Base-by-base conservation (phyloP, 345 rosid genomes). In the Corchorus olitorius region DNA sequence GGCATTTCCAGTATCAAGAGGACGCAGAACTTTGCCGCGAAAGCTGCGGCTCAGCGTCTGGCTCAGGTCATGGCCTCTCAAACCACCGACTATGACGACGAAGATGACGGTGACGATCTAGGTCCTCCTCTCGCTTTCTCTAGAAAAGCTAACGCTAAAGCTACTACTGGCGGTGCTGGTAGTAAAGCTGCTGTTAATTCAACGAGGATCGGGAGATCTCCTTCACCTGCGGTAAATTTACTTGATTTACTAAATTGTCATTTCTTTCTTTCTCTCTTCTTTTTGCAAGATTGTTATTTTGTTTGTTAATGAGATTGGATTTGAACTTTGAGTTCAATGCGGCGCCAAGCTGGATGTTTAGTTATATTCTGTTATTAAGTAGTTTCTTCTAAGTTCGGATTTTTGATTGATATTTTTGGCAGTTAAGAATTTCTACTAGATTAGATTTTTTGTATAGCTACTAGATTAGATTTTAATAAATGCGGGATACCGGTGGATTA, bases 11-110 rank as follows among this genome's bases (percentile, higher is more conserved):
- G 83, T 61, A 87, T 94, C 84, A 97, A 92, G 86, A 83, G 97
- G 69, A 90, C 88, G 6, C 99, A 97, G 77, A 97, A 94, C 86
- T 87, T 93, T 66, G 97, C 98, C 14, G 98, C 99, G 17, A 97
- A 89, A 83, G 98, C 98, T 41, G 99, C 98, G 0, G 99, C 99
- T 66, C 97, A 89, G 83, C 89, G 99, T 27, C 94, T 97, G 14
- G 99, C 99, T 79, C 97, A 91, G 80, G 99, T 97, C 77, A 97
- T 97, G 99, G 99, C 98, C 73, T 97, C 99, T 49, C 98, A 94
- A 82, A 89, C 98, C 9, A 83, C 93, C 41, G 94, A 88, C 49
- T 97, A 89, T 16, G 97, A 90, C 48, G 98, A 93, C 6, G 87
- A 81, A 1, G 86, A 85, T 19, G 90, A 82, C 6, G 91, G 63